Base-by-base conservation (phyloP, 805 yeast species). In the Alloascoidea hylecoeti region DNA sequence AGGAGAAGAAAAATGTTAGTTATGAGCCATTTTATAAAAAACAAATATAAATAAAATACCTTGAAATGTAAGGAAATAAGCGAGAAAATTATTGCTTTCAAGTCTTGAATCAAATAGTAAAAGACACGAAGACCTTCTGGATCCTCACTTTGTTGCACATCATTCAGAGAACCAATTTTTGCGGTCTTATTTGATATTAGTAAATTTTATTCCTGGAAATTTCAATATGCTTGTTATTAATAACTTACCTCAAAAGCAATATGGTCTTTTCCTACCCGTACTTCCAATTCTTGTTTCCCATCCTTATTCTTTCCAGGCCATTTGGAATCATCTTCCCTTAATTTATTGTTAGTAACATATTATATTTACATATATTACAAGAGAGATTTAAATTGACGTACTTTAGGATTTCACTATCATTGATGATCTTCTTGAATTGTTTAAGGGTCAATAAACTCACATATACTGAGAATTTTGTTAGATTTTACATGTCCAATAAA, bases 71-170 rank as follows among this genome's bases (percentile, higher is more conserved):
- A 44, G 1, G 58, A 49, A 16, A 62, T 63, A 17, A 66, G 42
- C 1, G 71, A 62, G 40, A 63, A 65, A 1, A 66, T 46, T 16
- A 65, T 40, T 2, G 67, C 66, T 43, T 63, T 64, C 18, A 66
- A 39, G 46, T 66, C 68, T 39, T 63, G 68, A 1, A 61, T 52
- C 34, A 65, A 49, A 39, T 58, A 67, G 41, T 66, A 64, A 38
- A 62, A 66, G 3, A 56, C 64, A 37, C 66, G 46, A 16, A 66
- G 41, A 1, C 72, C 70, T 35, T 63, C 68, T 1, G 67, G 63
- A 39, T 65, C 70, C 1, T 58, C 58, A 23, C 63, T 51, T 13
- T 48, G 43, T 38, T 54, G 60, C 15, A 63, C 62, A 33, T 65
- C 69, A 5, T 47, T 47, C 27, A 61, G 41, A 1, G 68, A 62